These are phyloP conservation scores for Colletotrichum lupini DNA, from an alignment of 2,329 filamentous ascomycete species.

Conservation along the genomic window DNA sequence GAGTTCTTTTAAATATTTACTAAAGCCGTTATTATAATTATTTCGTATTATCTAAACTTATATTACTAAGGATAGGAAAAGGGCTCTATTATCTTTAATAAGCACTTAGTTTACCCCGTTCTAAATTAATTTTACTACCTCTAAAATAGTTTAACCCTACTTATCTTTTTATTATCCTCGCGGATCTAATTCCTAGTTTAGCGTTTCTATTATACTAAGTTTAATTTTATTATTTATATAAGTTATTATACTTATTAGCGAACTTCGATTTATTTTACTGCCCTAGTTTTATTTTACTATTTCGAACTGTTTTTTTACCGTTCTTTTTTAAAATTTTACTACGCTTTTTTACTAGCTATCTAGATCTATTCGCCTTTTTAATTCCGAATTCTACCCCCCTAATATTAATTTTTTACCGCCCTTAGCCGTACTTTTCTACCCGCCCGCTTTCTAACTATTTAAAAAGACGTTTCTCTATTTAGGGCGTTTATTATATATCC, in stretches of 20 bases:
- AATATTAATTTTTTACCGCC: neutral
- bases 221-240: neutral
- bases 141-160: neutral
- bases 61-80: too few species aligned
- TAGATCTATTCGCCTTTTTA: neutral
- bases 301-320: neutral
- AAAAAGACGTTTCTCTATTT: neutral
- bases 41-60: neutral
- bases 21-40: neutral
- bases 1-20: neutral
- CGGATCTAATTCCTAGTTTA: neutral
- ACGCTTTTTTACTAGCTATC: neutral
- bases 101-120: too few species aligned
- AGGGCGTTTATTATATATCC: too few species aligned
- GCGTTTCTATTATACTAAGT: neutral
- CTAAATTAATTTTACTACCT: too few species aligned
- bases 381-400: neutral
- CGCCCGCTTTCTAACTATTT: too few species aligned
- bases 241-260: neutral
- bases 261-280: neutral
- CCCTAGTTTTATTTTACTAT: neutral
- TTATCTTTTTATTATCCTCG: neutral
- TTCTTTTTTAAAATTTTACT: neutral
- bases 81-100: too few species aligned
- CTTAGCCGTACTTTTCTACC: neutral